Conservation (phyloP, 208 protist species). For the Trypanosoma congolense region DNA sequence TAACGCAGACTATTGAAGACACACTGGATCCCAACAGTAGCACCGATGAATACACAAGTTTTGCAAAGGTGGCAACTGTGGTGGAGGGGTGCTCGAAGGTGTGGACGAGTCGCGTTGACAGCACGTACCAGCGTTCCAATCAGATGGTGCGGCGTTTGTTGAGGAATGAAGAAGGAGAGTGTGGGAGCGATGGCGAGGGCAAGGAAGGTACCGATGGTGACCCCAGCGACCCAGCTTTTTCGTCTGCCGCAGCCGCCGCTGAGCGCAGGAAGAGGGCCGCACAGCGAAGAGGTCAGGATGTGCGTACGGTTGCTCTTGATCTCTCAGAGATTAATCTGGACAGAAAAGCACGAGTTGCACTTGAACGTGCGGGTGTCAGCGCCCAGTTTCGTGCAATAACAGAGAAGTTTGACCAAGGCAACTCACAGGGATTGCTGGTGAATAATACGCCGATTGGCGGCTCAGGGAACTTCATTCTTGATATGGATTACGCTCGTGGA, state of each 20-base stretch:
- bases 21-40: slow-evolving; percentile 51
- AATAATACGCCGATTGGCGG: slow-evolving; percentile 79
- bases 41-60: slow-evolving; percentile 79
- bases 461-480: slow-evolving; percentile 81
- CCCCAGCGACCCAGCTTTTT: slow-evolving; percentile 6
- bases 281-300: slow-evolving; percentile 16
- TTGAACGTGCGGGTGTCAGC: slow-evolving; percentile 70
- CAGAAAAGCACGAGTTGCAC: slow-evolving; percentile 50
- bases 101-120: slow-evolving; percentile 89
- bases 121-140: slow-evolving; percentile 81
- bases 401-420: slow-evolving; percentile 87
- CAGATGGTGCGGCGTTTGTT: slow-evolving; percentile 84
- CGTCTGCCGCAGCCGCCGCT: slow-evolving; percentile 19
- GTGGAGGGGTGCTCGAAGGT: slow-evolving; percentile 92
- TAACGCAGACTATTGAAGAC: slow-evolving; percentile 83
- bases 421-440: slow-evolving; percentile 80
- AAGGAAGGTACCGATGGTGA: slow-evolving; percentile 29
- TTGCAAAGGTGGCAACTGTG: slow-evolving; percentile 88
- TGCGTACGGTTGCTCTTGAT: slow-evolving; percentile 75
- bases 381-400: slow-evolving; percentile 88
- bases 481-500: slow-evolving; percentile 70
- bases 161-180: slow-evolving; percentile 56
- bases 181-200: slow-evolving; percentile 14
- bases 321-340: slow-evolving; percentile 84
- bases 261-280: slow-evolving; percentile 19